Evolutionary conservation across 495 filamentous ascomycete genomes (phyloP).

Genomic region (Penicillium bovifimosum): DNA sequence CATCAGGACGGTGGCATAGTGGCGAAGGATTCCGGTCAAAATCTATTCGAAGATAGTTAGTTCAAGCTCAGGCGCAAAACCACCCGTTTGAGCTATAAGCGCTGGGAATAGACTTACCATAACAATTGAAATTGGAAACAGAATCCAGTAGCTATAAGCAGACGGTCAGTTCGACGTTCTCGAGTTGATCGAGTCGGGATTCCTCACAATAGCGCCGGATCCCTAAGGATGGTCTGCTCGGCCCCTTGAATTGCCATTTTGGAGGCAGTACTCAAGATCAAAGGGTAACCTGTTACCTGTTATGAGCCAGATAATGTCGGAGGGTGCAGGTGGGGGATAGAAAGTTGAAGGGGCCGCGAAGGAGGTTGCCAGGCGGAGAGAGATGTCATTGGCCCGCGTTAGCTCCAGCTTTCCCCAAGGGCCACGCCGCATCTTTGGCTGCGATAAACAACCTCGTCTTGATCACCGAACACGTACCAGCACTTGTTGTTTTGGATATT

Average conservation of each 20-base stretch:
- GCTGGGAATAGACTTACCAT: conserved; percentile 58
- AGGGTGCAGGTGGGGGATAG: conserved; percentile 11
- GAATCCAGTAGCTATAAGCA: conserved; percentile 83
- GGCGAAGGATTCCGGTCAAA: conserved; percentile 88
- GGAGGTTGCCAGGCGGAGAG: conserved; percentile 15
- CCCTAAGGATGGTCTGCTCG: conserved; percentile 92
- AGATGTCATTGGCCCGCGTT: conserved; percentile 31
- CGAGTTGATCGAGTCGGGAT: neutral
- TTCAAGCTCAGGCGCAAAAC: neutral
- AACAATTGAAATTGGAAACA: conserved; percentile 92
- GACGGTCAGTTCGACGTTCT: conserved; percentile 11
- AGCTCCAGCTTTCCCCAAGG: conserved; percentile 34
- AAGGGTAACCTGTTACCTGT: neutral
- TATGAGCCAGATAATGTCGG: neutral
- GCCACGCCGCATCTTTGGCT: conserved; percentile 42
- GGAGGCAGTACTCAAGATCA: conserved; percentile 57
- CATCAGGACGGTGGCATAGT: conserved; percentile 91
- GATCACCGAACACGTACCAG: conserved; percentile 1
- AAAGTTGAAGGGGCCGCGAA: conserved; percentile 16
- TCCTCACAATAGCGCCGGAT: conserved; percentile 93
- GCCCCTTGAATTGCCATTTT: conserved; percentile 76
- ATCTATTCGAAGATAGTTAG: conserved; percentile 50
- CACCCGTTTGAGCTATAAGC: neutral
- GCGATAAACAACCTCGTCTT: conserved; percentile 18
- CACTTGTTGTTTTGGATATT: neutral